Percentiles rank a stretch among this genome's conserved stretches.
Evolutionary conservation across 257 asterid genomes (phyloP).

Genomic region (Solanum bulbocastanum): DNA sequence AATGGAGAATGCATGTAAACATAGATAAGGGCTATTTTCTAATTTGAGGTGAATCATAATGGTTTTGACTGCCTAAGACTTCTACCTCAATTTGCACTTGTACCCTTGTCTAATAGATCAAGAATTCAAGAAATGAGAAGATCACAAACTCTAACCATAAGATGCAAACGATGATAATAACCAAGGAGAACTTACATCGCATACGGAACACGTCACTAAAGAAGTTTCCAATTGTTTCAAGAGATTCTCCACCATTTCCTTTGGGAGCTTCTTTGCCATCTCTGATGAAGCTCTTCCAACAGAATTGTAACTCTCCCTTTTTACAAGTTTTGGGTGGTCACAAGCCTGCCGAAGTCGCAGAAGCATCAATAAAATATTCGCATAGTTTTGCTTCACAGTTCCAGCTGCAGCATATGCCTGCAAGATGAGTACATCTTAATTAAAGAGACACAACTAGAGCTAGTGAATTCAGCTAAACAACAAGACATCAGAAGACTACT

Average conservation of each 20-base stretch:
- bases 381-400: conserved; percentile 90
- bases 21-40: background rate
- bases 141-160: background rate
- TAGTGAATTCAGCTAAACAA: background rate
- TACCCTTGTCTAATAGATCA: background rate
- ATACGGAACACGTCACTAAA: conserved; percentile 59
- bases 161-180: background rate
- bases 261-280: conserved; percentile 59
- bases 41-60: background rate
- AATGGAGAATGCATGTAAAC: background rate
- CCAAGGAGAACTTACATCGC: conserved; percentile 48
- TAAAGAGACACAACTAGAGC: background rate
- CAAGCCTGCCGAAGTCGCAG: conserved; percentile 99
- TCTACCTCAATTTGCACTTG: background rate
- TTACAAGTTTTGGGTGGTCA: conserved; percentile 94
- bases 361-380: conserved; percentile 87
- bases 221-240: conserved; percentile 59
- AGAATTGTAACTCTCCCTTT: conserved; percentile 59
- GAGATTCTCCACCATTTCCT: conserved; percentile 41
- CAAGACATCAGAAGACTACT: background rate
- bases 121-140: background rate
- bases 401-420: conserved; percentile 99
- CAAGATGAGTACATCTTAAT: conserved; percentile 2
- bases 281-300: conserved; percentile 53
- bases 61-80: background rate